phyloP scores from a whole-genome alignment of 1,284 basidiomycete genomes.

The Cryptococcus amylolentus region DNA sequence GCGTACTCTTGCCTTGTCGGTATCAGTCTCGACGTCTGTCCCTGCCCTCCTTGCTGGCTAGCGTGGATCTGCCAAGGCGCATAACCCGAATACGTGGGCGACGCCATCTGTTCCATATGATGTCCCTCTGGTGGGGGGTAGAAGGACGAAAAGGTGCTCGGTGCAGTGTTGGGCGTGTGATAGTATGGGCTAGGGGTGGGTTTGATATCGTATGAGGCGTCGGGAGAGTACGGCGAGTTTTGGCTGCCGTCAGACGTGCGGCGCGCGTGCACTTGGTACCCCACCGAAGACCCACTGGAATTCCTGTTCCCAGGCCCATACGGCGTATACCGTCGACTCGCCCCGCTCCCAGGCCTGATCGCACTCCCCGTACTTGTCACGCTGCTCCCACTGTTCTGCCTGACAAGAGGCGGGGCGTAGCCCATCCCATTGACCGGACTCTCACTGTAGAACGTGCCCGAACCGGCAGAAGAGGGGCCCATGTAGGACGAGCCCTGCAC shows the following conservation, averaged over 20 bases:
- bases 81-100: constrained; percentile 4
- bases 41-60: background rate
- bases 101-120: constrained; percentile 3
- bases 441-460: constrained; percentile 14
- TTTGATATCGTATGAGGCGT: constrained; percentile 13
- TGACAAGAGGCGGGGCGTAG: constrained; percentile 13
- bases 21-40: constrained; percentile 5
- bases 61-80: constrained; percentile 2
- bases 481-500: constrained; percentile 10
- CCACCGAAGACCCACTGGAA: constrained; percentile 6
- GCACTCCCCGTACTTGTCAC: constrained; percentile 13
- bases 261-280: constrained; percentile 2
- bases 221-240: constrained; percentile 10
- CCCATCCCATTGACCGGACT: constrained; percentile 7
- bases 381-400: constrained; percentile 17
- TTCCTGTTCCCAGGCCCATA: constrained; percentile 15
- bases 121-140: background rate
- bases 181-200: constrained; percentile 10
- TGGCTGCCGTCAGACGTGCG: constrained; percentile 15
- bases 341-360: constrained; percentile 14
- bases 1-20: constrained; percentile 1
- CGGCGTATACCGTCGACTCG: constrained; percentile 17
- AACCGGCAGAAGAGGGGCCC: constrained; percentile 15
- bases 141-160: constrained; percentile 11
- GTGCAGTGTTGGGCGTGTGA: constrained; percentile 12